Base-by-base conservation (phyloP, 1,284 basidiomycete genomes). In the Leccinum fallax region DNA sequence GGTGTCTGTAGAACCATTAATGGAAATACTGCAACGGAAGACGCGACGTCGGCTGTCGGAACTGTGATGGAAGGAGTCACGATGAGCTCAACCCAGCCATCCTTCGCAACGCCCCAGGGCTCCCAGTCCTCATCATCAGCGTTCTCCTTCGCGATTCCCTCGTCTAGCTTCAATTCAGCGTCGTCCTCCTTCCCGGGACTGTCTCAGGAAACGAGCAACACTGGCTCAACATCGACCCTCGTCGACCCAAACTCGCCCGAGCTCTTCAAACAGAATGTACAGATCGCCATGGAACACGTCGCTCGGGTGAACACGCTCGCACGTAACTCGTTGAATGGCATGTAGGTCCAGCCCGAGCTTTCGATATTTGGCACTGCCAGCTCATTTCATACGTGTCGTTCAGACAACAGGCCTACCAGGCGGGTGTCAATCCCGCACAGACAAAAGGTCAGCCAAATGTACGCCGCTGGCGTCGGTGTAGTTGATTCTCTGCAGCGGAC, bases 391-490 rank as follows among this genome's bases (percentile, higher is more conserved):
- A 61, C 40, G 21, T 10, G 38, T 24, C 43, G 19, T 4, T 11
- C 62, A 83, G 82, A 49, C 76, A 82, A 65, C 74, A 78, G 53
- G 80, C 80, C 10, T 83, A 83, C 69, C 79, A 79, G 26, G 64
- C 74, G 0, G 75, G 72, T 8, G 76, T 72, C 53, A 78, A 72
- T 59, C 77, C 80, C 2, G 63, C 71, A 2, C 80, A 82, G 56
- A 80, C 80, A n/a, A 69, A 77, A 63, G 74, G 82, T 83, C 59
- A 21, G 76, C 43, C 3, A 7, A 16, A 7, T 3, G 3, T 11
- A 10, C 3, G 4, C 2, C 5, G 5, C 4, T 49, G 21, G 15
- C n/a, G 21, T 32, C 34, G 6, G 16, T 32, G n/a, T 43, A 43
- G 49, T 40, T 5, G 2, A 15, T 54, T 19, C 8, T n/a, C 38